These are phyloP conservation scores for Amniculicola lignicola DNA, from an alignment of 495 filamentous ascomycete species.

Conservation along the genomic window DNA sequence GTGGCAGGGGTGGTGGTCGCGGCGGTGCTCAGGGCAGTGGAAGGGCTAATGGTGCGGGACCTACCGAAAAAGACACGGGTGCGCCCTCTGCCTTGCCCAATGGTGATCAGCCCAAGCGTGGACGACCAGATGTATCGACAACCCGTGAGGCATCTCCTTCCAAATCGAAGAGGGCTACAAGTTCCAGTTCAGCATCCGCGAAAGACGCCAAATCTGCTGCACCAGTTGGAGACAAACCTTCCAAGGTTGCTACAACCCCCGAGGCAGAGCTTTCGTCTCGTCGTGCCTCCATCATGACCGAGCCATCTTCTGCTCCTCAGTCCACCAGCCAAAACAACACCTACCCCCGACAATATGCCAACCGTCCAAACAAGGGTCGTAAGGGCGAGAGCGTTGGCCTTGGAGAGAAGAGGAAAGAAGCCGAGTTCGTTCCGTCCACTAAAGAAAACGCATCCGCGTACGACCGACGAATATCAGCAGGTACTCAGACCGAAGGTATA, in stretches of 20 bases:
- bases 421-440: constrained; percentile 23
- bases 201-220: constrained; percentile 20
- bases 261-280: constrained; percentile 10
- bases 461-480: constrained; percentile 36
- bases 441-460: constrained; percentile 26
- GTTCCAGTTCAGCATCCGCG: constrained; percentile 40
- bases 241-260: constrained; percentile 39
- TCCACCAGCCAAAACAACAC: constrained; percentile 15
- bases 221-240: constrained; percentile 40
- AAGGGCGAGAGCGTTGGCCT: constrained; percentile 9
- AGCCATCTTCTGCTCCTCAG: constrained; percentile 7
- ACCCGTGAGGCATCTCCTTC: constrained; percentile 33
- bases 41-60: constrained; percentile 43
- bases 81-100: constrained; percentile 9
- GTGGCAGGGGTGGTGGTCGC: constrained; percentile 43
- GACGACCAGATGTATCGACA: constrained; percentile 35
- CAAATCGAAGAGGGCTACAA: constrained; percentile 46
- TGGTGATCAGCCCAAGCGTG: constrained; percentile 35
- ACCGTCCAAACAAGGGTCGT: constrained; percentile 16
- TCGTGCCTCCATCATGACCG: constrained; percentile 13
- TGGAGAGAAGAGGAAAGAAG: constrained; percentile 43
- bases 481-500: constrained; percentile 37
- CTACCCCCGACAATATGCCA: constrained; percentile 24
- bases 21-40: constrained; percentile 60
- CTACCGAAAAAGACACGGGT: constrained; percentile 25